phyloP scores from a whole-genome alignment of 108 stramenopile genomes.

The Ochromonas danica region DNA sequence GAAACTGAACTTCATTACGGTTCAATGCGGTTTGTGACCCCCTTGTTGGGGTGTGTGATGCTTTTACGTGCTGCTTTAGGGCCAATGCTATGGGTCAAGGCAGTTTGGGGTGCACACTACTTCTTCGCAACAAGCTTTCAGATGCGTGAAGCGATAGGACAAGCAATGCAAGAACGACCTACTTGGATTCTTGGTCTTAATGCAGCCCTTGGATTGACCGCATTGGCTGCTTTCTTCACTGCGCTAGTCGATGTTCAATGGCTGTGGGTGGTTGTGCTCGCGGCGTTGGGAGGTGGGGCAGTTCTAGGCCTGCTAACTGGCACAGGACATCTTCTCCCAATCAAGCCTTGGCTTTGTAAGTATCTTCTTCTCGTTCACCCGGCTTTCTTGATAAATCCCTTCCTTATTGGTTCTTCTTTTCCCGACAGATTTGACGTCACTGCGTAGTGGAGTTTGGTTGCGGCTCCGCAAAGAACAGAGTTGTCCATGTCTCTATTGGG shows the following conservation, averaged over 20 bases:
- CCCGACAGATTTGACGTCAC: background rate
- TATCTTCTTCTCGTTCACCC: no score
- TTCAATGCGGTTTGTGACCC: conserved; percentile 9
- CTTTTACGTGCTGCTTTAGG: background rate
- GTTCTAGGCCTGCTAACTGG: background rate
- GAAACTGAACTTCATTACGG: background rate
- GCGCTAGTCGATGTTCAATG: background rate
- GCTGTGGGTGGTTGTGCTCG: background rate
- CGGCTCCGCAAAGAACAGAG: background rate
- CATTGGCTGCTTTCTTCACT: background rate
- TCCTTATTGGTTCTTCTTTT: no score
- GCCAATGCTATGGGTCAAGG: background rate
- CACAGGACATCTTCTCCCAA: background rate
- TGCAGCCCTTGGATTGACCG: background rate
- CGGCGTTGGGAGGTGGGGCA: background rate
- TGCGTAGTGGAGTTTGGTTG: conserved; percentile 17
- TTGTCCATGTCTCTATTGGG: conserved; percentile 27
- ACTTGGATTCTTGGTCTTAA: background rate
- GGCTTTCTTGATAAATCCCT: no score
- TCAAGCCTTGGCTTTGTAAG: conserved; percentile 18
- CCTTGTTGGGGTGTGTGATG: background rate
- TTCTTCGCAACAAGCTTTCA: background rate
- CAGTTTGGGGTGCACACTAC: background rate
- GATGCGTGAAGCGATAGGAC: background rate
- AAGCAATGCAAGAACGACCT: background rate